Evolutionary conservation across 1,139 yeast genomes (phyloP).

Genomic region (Candida pseudoviswanathii): DNA sequence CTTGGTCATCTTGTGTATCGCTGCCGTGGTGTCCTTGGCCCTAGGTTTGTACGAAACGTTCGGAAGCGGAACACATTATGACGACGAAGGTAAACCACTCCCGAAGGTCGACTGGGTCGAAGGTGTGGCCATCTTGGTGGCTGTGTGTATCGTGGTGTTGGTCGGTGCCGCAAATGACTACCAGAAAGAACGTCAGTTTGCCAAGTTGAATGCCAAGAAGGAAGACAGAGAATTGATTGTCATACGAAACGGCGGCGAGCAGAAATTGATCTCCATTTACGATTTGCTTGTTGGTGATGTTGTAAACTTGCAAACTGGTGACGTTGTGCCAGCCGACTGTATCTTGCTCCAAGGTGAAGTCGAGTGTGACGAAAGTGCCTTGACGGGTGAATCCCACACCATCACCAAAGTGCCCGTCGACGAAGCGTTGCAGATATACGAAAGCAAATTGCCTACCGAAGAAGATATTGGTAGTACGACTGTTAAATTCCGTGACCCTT

Average conservation of each 20-base stretch:
- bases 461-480: constrained; percentile 53
- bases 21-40: constrained; percentile 87
- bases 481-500: constrained; percentile 64
- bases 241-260: constrained; percentile 74
- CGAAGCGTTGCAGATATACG: constrained; percentile 42
- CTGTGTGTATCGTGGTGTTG: constrained; percentile 83
- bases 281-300: constrained; percentile 87
- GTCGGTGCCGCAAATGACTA: constrained; percentile 96
- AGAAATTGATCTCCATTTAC: constrained; percentile 68
- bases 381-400: constrained; percentile 92
- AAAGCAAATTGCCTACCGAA: constrained; percentile 30
- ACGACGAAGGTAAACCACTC: constrained; percentile 69
- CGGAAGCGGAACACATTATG: constrained; percentile 78
- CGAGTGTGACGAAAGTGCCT: constrained; percentile 88
- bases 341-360: constrained; percentile 75
- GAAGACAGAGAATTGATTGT: constrained; percentile 83
- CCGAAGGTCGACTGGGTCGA: constrained; percentile 97
- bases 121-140: constrained; percentile 95
- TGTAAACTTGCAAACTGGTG: constrained; percentile 86
- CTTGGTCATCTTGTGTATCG: constrained; percentile 76
- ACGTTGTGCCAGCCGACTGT: constrained; percentile 88
- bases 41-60: constrained; percentile 91
- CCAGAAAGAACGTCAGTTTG: constrained; percentile 94
- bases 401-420: constrained; percentile 65
- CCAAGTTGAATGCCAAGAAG: constrained; percentile 80